Percentiles rank a stretch among this genome's conserved stretches.
phyloP scores from a whole-genome alignment of 495 filamentous ascomycete genomes.

The Aspergillus biplanus region DNA sequence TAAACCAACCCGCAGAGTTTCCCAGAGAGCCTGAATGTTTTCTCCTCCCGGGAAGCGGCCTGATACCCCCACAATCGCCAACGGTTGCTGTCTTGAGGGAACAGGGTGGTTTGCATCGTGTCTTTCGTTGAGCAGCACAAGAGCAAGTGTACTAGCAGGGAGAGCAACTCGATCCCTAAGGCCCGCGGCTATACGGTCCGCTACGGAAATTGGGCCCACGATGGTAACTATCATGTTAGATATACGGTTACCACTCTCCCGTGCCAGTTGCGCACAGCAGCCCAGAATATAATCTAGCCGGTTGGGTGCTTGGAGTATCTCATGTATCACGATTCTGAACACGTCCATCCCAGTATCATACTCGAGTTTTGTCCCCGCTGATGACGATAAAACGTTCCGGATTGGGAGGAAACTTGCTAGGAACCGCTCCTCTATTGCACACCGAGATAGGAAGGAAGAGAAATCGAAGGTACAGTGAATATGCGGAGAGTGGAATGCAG shows the following conservation, averaged over 20 bases:
- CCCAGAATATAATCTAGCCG: neutral
- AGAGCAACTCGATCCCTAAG: neutral
- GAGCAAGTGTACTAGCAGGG: neutral
- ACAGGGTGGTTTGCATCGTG: neutral
- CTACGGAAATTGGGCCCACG: neutral
- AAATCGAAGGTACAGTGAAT: neutral
- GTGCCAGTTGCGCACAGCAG: neutral
- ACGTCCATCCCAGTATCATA: neutral
- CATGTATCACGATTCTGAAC: neutral
- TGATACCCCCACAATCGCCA: conserved; percentile 62
- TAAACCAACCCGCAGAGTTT: conserved; percentile 28
- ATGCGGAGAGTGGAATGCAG: neutral
- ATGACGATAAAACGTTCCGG: neutral
- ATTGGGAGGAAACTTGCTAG: neutral
- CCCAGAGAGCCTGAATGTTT: conserved; percentile 37
- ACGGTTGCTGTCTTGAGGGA: neutral
- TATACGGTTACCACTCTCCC: neutral
- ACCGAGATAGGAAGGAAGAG: neutral
- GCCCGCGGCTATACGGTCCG: neutral
- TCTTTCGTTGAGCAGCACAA: neutral
- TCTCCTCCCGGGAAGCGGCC: conserved; percentile 54
- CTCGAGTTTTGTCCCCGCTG: neutral
- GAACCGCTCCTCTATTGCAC: neutral
- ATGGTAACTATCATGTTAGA: neutral
- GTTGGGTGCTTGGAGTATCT: neutral